Percentiles rank a stretch among this genome's conserved stretches.
Evolutionary conservation across 176 grass and related monocot species (phyloP).

Genomic region (Poa pratensis): DNA sequence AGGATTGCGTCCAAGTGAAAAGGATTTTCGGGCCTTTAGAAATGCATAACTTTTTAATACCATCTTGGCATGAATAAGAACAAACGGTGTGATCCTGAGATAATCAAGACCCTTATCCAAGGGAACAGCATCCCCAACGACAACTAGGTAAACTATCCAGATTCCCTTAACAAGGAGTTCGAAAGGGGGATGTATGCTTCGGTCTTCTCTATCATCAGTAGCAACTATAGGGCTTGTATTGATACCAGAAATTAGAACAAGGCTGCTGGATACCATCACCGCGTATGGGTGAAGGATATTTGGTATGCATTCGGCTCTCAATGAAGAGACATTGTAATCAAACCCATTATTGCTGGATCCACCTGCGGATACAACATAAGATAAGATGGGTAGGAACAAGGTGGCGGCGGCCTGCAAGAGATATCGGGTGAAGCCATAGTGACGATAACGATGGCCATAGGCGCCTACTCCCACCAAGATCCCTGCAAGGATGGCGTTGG

Average conservation of each 20-base stretch:
- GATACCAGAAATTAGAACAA: conserved; percentile 7
- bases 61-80: background rate
- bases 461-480: background rate
- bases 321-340: background rate
- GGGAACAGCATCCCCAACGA: too few species aligned
- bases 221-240: background rate
- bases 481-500: background rate
- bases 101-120: too few species aligned
- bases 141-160: background rate
- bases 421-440: background rate
- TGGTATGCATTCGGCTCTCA: accelerated
- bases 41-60: background rate
- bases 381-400: conserved; percentile 6
- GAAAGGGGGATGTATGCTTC: background rate
- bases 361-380: background rate
- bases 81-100: background rate
- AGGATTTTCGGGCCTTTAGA: background rate
- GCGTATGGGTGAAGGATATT: background rate
- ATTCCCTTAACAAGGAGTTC: background rate
- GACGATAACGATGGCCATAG: background rate
- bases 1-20: background rate
- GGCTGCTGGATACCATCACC: background rate
- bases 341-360: accelerated
- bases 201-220: background rate
- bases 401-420: conserved; percentile 4